Evolutionary conservation across 1,284 basidiomycete genomes (phyloP), one percentile per base, ranked within the genome.

Genomic region (Lentinula novae-zelandiae): DNA sequence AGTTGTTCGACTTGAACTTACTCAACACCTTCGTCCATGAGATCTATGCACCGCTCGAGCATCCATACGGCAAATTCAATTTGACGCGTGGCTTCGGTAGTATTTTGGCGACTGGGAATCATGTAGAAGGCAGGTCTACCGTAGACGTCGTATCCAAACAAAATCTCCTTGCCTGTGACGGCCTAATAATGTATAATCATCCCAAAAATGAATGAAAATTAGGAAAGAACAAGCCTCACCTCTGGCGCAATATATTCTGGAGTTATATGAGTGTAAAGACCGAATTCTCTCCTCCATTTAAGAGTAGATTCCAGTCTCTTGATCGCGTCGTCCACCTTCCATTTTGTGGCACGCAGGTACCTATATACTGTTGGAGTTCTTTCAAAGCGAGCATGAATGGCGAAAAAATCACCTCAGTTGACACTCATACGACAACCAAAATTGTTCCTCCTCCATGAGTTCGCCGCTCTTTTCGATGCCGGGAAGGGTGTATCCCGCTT

Each of bases 91-190:
- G 82, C 76, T 64, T 87, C 89, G n/a, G 85, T 81, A 0, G 92
- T 95, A 72, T 95, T 95, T 72, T 95, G 92, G 49, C 85, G 82
- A 64, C 87, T 90, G 0, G 93, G 93, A 44, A 89, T 83, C 77
- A 95, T 82, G 75, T 94, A 95, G 42, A 90, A 71, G 1, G 82
- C 86, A 0, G 93, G 93, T 61, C 91, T 77, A 7, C 87, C 79
- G 15, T 69, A 69, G 5, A 70, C 71, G 70, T 96, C 93, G 71
- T 87, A 95, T 0, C 93, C 93, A 65, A 88, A 91, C 13, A 89
- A 62, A 54, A 91, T 75, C 69, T 83, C 79, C 72, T 93, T 92
- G 33, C 90, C 90, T 3, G 89, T 92, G 31, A 88, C 71, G 0
- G 83, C 85, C 87, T 86, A 27, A 27, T 27, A 27, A 27, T 27